Percentiles rank a stretch among this genome's conserved stretches.
Conservation (phyloP, 331 rosid species). For the Pyrus hybrid region DNA sequence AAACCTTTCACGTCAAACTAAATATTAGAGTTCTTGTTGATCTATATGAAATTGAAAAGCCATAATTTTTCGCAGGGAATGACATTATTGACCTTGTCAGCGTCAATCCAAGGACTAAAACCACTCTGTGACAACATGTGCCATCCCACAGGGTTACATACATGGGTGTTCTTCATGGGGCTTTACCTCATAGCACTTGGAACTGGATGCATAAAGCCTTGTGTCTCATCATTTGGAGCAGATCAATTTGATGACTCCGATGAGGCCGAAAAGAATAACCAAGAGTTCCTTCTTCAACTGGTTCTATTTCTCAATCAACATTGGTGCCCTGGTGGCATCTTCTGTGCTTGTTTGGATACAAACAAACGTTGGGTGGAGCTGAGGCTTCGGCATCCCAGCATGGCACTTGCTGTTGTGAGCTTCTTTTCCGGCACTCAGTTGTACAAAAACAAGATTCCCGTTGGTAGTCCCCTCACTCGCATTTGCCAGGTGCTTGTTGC, state of each 20-base stretch:
- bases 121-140: conserved; percentile 2
- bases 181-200: conserved; percentile 6
- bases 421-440: conserved; percentile 34
- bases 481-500: conserved; percentile 50
- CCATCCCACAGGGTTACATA: background rate
- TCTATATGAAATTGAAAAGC: background rate
- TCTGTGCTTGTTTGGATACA: conserved; percentile 46
- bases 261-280: background rate
- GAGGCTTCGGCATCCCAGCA: conserved; percentile 54
- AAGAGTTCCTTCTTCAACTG: conserved; percentile 17
- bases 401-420: conserved; percentile 35
- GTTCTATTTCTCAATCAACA: conserved; percentile 11
- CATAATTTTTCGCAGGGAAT: conserved; percentile 4
- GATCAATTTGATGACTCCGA: conserved; percentile 17
- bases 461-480: conserved; percentile 44
- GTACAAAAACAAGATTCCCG: conserved; percentile 35
- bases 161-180: conserved; percentile 8
- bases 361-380: conserved; percentile 45
- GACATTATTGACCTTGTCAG: conserved; percentile 6
- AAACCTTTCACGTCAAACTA: background rate
- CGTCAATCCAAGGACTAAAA: conserved; percentile 1
- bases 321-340: conserved; percentile 39
- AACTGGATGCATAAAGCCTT: conserved; percentile 14
- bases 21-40: background rate
- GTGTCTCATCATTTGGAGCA: conserved; percentile 9